Base-by-base conservation (phyloP, 768 basidiomycete species). In the Psilocybe azurescens region DNA sequence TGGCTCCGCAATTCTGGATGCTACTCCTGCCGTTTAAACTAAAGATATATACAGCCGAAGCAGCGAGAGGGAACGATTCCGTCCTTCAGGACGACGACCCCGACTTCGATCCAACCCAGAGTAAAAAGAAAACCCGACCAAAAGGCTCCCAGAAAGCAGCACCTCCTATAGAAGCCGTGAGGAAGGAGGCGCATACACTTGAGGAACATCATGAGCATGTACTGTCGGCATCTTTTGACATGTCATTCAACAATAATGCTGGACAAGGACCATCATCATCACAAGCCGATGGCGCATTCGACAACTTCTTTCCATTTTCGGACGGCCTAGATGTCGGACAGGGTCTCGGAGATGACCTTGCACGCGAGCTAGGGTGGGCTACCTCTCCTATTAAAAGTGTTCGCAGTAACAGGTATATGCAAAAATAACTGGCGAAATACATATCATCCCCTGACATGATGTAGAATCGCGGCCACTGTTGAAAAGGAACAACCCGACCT, bases 331-430 rank as follows among this genome's bases (percentile, higher is more conserved):
- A 86, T 62, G 69, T 88, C 16, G 83, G 79, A 6, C 87, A 82
- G 38, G 70, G 67, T 20, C 73, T 93, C 16, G 90, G 87, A 3
- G 90, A 91, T 50, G 92, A 93, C 66, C 76, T 94, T 29, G 90
- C 89, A 7, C 81, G 80, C 63, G 91, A 94, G 67, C 79, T 94
- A 2, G 92, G 91, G 32, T 93, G 91, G 90, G 85, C 81, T 18
- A 70, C 60, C 20, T 78, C 76, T 49, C 74, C 75, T 7, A 68
- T 59, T 5, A 75, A 75, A 47, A 69, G 67, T 50, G 53, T 55
- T 2, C 61, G 63, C 47, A 69, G 62, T 16, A 53, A 58, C 24
- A 65, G 66, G 69, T 65, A 50, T 46, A 14, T 11, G 38, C 2
- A 50, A 9, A n/a, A 8, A 38, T 33, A 3, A 29, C 11, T 16